Base-by-base conservation (phyloP, 2,329 filamentous ascomycete species). In the Trichoderma sp. region DNA sequence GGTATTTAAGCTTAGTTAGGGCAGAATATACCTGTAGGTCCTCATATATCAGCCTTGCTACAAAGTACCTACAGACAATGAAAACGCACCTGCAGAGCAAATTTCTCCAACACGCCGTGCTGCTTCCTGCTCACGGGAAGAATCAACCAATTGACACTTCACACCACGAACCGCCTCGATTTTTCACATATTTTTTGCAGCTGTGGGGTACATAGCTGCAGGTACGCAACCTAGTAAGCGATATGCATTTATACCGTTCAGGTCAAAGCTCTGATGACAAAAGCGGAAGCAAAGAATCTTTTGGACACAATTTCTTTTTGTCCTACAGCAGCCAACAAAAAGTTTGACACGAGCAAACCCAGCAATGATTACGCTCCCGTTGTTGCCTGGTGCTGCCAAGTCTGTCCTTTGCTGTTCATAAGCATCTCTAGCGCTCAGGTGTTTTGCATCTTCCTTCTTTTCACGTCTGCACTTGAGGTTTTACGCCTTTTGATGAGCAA, bases 291-390 rank as follows among this genome's bases (percentile, higher is more conserved):
- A 71, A 45, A 45, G 38, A 59, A 24, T 45, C 53, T 75, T 75
- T n/a, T 38, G 67, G 62, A 72, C 75, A 78, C 66, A 66, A 69
- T 75, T 75, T 75, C 63, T 73, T 76, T 67, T 74, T 75, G 64
- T 75, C 69, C 76, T 41, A 56, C 66, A 74, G 67, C 71, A 71
- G 64, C 31, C 63, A 68, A 83, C 83, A 79, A 82, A 80, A 80
- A 21, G 21, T 24, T 67, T 38, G 82, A 82, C 82, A 83, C 16
- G 81, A 82, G 81, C 79, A 81, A 79, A 81, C 80, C 77, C 78
- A 80, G 80, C 80, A 77, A 83, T 83, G 81, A 82, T 77, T 76
- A 78, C 79, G 78, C 75, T 68, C 76, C 77, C 77, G 76, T 81
- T 76, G 80, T 79, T 81, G 79, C 78, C 79, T 80, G 78, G 78